These are phyloP conservation scores for Echria macrotheca DNA, from an alignment of 495 filamentous ascomycete genomes.

Conservation along the genomic window DNA sequence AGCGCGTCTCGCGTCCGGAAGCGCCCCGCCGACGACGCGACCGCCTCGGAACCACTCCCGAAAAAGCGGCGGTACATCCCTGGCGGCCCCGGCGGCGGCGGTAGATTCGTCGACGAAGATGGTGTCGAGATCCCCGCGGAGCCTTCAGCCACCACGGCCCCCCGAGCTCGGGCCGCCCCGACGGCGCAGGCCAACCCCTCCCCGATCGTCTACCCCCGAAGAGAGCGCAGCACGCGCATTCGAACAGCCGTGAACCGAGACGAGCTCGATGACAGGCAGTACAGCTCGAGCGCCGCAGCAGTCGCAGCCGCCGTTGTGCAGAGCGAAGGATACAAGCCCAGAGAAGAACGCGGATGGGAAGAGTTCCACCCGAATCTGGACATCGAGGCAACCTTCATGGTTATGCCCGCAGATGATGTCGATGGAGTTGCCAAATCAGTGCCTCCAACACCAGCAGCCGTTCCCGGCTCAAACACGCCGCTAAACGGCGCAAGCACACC, in stretches of 20 bases:
- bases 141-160: constrained; percentile 22
- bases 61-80: constrained; percentile 62
- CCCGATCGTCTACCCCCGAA: constrained; percentile 39
- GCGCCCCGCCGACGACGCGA: constrained; percentile 28
- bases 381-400: constrained; percentile 67
- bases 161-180: constrained; percentile 32
- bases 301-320: constrained; percentile 79
- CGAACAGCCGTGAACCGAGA: constrained; percentile 45
- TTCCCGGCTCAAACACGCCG: constrained; percentile 19
- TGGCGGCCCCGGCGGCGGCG: constrained; percentile 74
- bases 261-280: constrained; percentile 48
- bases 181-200: constrained; percentile 32
- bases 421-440: constrained; percentile 55
- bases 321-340: constrained; percentile 91
- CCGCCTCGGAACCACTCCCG: constrained; percentile 47
- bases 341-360: constrained; percentile 93
- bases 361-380: constrained; percentile 96
- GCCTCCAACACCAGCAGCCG: constrained; percentile 36
- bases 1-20: constrained; percentile 39
- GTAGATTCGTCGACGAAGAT: constrained; percentile 65
- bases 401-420: constrained; percentile 79
- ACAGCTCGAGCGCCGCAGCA: constrained; percentile 77
- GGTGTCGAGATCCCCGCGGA: constrained; percentile 46
- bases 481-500: constrained; percentile 34
- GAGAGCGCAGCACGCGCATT: constrained; percentile 49